phyloP scores from a whole-genome alignment of 2,329 filamentous ascomycete genomes.

The Apiospora kogelbergensis region DNA sequence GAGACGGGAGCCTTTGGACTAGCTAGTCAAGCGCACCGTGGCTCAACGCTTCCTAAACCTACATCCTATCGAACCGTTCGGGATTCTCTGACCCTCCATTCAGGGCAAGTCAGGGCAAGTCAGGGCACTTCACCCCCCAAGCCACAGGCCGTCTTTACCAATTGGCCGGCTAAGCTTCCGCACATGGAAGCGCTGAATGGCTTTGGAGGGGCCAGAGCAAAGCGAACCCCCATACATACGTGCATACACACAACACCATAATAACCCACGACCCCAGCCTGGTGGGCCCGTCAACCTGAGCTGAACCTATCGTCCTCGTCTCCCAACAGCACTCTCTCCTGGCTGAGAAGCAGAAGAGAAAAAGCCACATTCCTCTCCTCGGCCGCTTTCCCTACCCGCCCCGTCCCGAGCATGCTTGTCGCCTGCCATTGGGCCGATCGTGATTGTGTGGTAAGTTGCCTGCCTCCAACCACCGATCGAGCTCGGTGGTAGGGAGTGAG shows the following conservation, averaged over 20 bases:
- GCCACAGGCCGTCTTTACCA: slow-evolving; percentile 7
- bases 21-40: not conserved
- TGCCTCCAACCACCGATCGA: not conserved
- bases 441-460: not conserved
- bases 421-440: not conserved
- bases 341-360: not conserved
- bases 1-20: not conserved
- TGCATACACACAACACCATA: not conserved
- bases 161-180: not conserved
- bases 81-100: no score
- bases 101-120: no score
- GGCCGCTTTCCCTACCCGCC: not conserved
- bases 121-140: not conserved
- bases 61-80: no score
- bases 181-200: slow-evolving; percentile 6
- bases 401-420: not conserved
- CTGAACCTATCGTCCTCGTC: not conserved
- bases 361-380: not conserved
- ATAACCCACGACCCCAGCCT: not conserved
- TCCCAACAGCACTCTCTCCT: not conserved
- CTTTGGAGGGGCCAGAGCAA: slow-evolving; percentile 5
- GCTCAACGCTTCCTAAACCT: not conserved
- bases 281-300: no score
- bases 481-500: not conserved
- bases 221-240: not conserved